phyloP scores from a whole-genome alignment of 345 rosid species.

The Erodium maritimum region DNA sequence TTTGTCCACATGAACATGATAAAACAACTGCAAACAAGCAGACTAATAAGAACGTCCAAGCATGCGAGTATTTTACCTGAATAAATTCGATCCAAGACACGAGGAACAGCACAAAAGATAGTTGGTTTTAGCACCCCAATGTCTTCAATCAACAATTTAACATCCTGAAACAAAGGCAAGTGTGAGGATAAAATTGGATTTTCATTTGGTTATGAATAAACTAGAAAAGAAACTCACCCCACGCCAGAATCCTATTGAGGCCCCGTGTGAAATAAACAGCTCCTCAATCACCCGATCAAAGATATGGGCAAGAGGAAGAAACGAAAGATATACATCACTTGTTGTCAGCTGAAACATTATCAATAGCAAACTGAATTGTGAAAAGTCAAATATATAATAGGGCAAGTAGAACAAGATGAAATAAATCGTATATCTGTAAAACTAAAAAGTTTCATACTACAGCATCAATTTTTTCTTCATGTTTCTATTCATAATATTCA shows the following conservation, averaged over 20 bases:
- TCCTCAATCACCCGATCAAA: slow-evolving; percentile 94
- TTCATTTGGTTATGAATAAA: slow-evolving; percentile 2
- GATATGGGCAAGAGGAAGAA: slow-evolving; percentile 95
- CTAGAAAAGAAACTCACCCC: slow-evolving; percentile 47
- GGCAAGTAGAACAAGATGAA: neutral
- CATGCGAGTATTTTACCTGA: slow-evolving; percentile 30
- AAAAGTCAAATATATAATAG: neutral
- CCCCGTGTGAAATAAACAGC: slow-evolving; percentile 59
- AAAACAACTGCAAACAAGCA: neutral
- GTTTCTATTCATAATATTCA: neutral
- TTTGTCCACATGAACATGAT: neutral
- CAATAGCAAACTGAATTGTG: neutral
- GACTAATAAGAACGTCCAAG: neutral
- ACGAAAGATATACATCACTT: slow-evolving; percentile 73
- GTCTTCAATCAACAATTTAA: slow-evolving; percentile 77
- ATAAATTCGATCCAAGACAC: slow-evolving; percentile 79
- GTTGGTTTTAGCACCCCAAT: slow-evolving; percentile 79
- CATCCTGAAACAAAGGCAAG: slow-evolving; percentile 46
- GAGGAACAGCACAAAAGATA: slow-evolving; percentile 95
- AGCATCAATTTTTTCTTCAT: neutral
- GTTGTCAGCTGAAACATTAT: slow-evolving; percentile 39
- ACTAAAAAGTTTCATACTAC: slow-evolving; percentile 1
- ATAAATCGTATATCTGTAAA: neutral
- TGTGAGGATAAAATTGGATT: slow-evolving; percentile 7
- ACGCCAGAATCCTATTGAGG: slow-evolving; percentile 88